These are phyloP conservation scores for Pinus tabuliformis DNA, from an alignment of 75 land plant species.

Conservation along the genomic window DNA sequence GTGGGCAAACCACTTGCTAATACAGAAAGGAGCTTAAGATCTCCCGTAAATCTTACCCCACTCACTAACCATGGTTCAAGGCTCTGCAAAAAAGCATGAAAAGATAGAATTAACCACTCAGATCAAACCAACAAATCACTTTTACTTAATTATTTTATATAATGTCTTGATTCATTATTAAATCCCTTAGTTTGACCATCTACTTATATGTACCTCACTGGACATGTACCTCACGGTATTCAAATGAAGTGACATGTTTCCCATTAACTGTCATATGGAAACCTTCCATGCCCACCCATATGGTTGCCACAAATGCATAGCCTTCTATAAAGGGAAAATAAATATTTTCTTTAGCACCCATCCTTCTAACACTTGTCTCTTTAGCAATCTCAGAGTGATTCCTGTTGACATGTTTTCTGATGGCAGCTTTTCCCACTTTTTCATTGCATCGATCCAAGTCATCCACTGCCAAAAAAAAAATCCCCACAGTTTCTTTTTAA, in stretches of 20 bases:
- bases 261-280: slow-evolving; percentile 97
- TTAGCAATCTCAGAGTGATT: slow-evolving; percentile 24
- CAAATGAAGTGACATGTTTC: slow-evolving; percentile 91
- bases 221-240: slow-evolving; percentile 72
- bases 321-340: slow-evolving; percentile 93
- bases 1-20: slow-evolving; percentile 89
- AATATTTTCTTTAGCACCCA: slow-evolving; percentile 26
- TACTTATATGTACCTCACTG: background rate
- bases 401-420: background rate
- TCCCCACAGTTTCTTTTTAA: background rate
- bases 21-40: slow-evolving; percentile 63
- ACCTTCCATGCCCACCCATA: slow-evolving; percentile 82
- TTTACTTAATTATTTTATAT: background rate
- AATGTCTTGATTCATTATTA: background rate
- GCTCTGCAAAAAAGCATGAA: slow-evolving; percentile 35
- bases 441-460: slow-evolving; percentile 71
- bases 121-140: background rate
- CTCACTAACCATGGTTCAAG: slow-evolving; percentile 96
- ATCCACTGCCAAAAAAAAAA: slow-evolving; percentile 61
- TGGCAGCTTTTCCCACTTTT: slow-evolving; percentile 59
- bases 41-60: slow-evolving; percentile 74
- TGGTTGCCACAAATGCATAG: slow-evolving; percentile 72
- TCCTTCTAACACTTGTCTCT: slow-evolving; percentile 5
- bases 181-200: background rate
- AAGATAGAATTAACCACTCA: background rate